Base-by-base conservation (phyloP, 768 basidiomycete species). In the Phallus indusiatus region DNA sequence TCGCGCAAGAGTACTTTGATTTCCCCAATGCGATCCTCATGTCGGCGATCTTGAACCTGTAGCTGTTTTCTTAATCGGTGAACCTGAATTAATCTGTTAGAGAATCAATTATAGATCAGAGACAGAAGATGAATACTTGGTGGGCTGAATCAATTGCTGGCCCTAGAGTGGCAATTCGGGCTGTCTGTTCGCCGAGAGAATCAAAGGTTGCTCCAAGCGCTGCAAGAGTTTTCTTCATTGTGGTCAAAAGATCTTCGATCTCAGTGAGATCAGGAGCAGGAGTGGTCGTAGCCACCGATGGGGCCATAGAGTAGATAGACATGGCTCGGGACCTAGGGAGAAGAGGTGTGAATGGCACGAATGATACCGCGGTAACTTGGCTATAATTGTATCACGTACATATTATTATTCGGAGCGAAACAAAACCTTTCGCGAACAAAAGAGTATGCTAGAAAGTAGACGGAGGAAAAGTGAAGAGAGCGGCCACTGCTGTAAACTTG, bases 171-270 rank as follows among this genome's bases (percentile, higher is more conserved):
- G 76, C 73, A 50, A 82, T 69, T 42, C 69, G 72, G 49, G 73
- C 71, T 0, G 76, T 75, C 60, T 82, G 80, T n/a, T 68, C 67
- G 6, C 72, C 77, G 5, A 84, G 69, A 1, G 65, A 67, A 42
- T 77, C 77, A 63, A 82, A 76, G 1, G 78, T 76, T 12, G 66
- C 64, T 1, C 75, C 70, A 56, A 83, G 69, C 0, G 69, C 65
- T 1, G 63, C 60, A 5, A 82, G 64, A 5, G 78, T 75, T 17
- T 68, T 64, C 59, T 77, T 78, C 74, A 82, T 78, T 20, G 74
- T 72, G 10, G 69, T 63, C 18, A 81, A 72, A 14, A 81, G 63
- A n/a, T 77, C 74, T 8, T 74, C 74, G 28, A 81, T 68, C 4
- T 73, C 75, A 2, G 73, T 46, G 5, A 79, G 65, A 50, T 79